Evolutionary conservation across 2,329 filamentous ascomycete genomes (phyloP), one percentile per base, ranked within the genome.

Genomic region (Catunica adiposa): DNA sequence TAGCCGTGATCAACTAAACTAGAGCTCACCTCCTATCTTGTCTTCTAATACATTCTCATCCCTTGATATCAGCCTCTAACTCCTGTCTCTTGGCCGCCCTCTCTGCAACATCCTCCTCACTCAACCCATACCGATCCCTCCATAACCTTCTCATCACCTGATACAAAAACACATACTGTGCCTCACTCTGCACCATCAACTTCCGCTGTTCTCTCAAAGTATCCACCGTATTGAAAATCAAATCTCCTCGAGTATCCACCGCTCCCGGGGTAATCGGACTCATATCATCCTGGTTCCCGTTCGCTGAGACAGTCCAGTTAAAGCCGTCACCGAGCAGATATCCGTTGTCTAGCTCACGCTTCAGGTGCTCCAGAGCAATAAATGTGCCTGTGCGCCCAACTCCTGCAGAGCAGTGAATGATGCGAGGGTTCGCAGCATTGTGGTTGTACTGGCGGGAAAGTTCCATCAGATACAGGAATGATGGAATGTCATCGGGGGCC

Each of bases 361-460:
- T 75, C 25, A 98, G 78, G 67, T 94, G 88, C 68, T 97, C 92
- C n/a, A 98, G 77, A 1, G 88, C 85, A 63, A 98, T 95, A 65
- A 97, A 98, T 0, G 92, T 97, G 34, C 92, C 92, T 6, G 86
- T 94, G 56, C 92, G 81, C 11, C 92, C 92, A 14, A 98, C 90
- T 40, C 92, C 92, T 6, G 92, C 92, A 64, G 87, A 94, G 71
- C 86, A 89, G 68, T 89, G 85, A 9, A 89, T 78, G 58, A 97
- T 82, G 56, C 90, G 82, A 3, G 90, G 86, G 63, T 72, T 70
- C 6, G 70, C 70, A 7, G 47, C 20, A 1, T 71, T 69, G 37
- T 76, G 77, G 65, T 76, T 78, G 61, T 69, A 66, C 60, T 77
- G 71, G 22, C 77, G 74, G 1, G 84, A 86, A 1, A 88, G 72